These are phyloP conservation scores for Beauveria bassiana DNA, from an alignment of 2,329 filamentous ascomycete genomes.

Conservation along the genomic window DNA sequence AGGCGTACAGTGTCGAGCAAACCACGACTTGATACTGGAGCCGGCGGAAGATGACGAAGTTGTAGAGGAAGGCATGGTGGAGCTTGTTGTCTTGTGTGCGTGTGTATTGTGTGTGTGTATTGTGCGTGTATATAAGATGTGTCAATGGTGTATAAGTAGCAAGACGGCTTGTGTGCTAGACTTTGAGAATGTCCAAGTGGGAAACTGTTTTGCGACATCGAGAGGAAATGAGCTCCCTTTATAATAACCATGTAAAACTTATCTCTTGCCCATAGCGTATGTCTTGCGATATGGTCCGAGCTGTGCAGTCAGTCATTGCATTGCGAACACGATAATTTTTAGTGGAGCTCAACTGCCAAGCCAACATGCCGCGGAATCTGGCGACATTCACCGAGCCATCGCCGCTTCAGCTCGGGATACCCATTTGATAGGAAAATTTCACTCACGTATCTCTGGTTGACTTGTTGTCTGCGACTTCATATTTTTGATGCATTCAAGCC, in stretches of 20 bases:
- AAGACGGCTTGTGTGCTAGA: neutral
- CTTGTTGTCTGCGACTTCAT: no score
- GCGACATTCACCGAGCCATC: conserved; percentile 3
- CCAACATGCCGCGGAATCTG: neutral
- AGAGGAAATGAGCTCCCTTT: neutral
- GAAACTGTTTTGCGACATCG: neutral
- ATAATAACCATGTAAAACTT: conserved; percentile 1
- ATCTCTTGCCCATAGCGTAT: neutral
- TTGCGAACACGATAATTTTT: neutral
- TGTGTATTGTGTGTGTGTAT: neutral
- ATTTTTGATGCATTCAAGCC: no score
- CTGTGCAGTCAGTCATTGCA: neutral
- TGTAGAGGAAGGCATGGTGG: conserved; percentile 12
- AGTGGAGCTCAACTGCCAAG: neutral
- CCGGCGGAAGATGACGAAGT: conserved; percentile 14
- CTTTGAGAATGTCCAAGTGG: neutral
- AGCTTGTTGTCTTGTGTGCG: neutral
- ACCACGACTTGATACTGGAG: conserved; percentile 24
- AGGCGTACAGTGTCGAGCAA: conserved; percentile 32
- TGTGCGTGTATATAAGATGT: neutral
- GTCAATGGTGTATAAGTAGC: neutral
- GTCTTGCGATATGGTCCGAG: conserved; percentile 4
- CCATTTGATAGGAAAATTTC: neutral
- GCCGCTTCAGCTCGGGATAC: neutral
- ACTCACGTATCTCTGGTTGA: neutral